These are phyloP conservation scores for Trametes polyzona DNA, from an alignment of 1,284 basidiomycete species.

Conservation along the genomic window DNA sequence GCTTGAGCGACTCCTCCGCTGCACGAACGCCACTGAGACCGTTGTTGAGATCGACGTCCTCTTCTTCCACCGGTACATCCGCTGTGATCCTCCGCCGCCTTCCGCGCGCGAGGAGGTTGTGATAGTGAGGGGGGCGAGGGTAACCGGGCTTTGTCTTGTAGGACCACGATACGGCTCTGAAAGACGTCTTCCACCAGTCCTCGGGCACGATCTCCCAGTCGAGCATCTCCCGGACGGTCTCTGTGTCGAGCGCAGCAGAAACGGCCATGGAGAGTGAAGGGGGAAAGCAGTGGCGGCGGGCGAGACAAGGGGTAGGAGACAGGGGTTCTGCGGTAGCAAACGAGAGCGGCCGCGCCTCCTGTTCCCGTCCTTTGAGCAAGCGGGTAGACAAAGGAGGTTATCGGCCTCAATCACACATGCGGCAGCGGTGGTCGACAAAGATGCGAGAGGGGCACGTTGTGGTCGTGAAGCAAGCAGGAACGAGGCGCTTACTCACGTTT, in stretches of 20 bases:
- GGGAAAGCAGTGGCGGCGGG: background rate
- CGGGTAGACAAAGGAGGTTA: slow-evolving; percentile 26
- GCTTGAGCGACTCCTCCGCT: slow-evolving; percentile 31
- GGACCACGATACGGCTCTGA: slow-evolving; percentile 31
- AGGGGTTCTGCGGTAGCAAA: slow-evolving; percentile 15
- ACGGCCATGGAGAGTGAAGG: slow-evolving; percentile 2
- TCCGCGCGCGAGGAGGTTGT: slow-evolving; percentile 28
- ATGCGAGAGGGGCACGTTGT: slow-evolving; percentile 25
- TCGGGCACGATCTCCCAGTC: slow-evolving; percentile 28
- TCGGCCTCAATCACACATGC: slow-evolving; percentile 29
- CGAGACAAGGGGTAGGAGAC: slow-evolving; percentile 12
- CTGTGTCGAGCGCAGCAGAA: background rate
- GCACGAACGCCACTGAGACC: slow-evolving; percentile 32
- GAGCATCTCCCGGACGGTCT: slow-evolving; percentile 14
- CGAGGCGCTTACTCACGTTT: slow-evolving; percentile 25
- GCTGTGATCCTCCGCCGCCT: slow-evolving; percentile 15
- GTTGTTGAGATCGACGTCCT: slow-evolving; percentile 31
- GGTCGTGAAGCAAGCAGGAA: slow-evolving; percentile 27
- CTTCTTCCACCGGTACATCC: slow-evolving; percentile 3
- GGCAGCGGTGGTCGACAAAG: slow-evolving; percentile 26
- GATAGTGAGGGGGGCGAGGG: slow-evolving; percentile 35
- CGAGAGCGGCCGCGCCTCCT: slow-evolving; percentile 6
- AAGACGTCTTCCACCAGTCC: slow-evolving; percentile 34
- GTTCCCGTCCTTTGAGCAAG: slow-evolving; percentile 19
- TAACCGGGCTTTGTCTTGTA: slow-evolving; percentile 28